Evolutionary conservation across 495 filamentous ascomycete species (phyloP).

Genomic region (Trichoderma parareesei): DNA sequence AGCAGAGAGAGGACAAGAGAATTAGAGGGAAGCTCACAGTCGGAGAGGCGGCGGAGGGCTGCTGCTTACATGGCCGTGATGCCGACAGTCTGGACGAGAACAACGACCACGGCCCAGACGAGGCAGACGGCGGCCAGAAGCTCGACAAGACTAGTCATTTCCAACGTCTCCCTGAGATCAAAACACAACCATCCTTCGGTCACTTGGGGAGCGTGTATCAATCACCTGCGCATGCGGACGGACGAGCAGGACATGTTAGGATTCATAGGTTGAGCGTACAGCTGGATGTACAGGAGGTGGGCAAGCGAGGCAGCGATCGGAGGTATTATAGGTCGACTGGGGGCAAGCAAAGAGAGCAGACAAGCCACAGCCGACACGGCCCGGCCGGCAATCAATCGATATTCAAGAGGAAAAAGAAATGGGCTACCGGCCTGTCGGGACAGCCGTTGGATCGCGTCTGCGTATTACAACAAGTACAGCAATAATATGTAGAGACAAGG

Average conservation of each 20-base stretch:
- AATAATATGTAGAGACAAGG: too few species aligned
- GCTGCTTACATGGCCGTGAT: conserved; percentile 39
- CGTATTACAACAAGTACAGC: too few species aligned
- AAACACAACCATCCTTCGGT: neutral
- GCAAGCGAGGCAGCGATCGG: neutral
- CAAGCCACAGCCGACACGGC: neutral
- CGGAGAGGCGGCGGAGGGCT: conserved; percentile 12
- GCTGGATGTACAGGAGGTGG: too few species aligned
- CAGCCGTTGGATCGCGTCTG: neutral
- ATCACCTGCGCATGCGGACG: neutral
- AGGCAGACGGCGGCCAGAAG: conserved; percentile 36
- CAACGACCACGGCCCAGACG: conserved; percentile 41
- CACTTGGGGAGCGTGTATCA: neutral
- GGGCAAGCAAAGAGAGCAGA: neutral
- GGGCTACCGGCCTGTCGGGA: neutral
- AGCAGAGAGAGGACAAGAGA: neutral
- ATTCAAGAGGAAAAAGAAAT: neutral
- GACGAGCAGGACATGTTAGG: neutral
- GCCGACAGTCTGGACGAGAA: conserved; percentile 43
- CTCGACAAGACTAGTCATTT: conserved; percentile 27
- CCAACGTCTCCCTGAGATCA: neutral
- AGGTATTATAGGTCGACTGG: neutral
- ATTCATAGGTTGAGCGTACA: neutral
- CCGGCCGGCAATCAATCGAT: neutral
- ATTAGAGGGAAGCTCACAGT: conserved; percentile 14